Evolutionary conservation across 331 rosid genomes (phyloP).

Genomic region (Quercus tomentella): DNA sequence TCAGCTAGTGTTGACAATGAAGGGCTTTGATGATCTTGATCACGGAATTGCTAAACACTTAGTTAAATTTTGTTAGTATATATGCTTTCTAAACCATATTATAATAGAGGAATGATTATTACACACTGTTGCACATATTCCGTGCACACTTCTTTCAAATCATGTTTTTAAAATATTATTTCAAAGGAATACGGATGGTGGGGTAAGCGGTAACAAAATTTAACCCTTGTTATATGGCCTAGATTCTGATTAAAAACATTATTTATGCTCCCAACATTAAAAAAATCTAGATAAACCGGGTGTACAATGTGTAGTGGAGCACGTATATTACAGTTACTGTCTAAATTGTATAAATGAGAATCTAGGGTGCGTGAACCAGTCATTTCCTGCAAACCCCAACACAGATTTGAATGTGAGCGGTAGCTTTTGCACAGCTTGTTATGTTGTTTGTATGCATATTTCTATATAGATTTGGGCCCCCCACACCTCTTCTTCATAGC

Average conservation of each 20-base stretch:
- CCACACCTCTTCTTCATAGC: slow-evolving; percentile 31
- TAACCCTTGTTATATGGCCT: too few species aligned
- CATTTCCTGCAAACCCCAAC: slow-evolving; percentile 56
- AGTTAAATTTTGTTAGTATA: background rate
- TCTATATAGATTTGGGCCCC: slow-evolving; percentile 80
- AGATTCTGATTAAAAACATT: too few species aligned
- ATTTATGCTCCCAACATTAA: background rate
- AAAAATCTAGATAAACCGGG: slow-evolving; percentile 16
- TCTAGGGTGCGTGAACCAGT: slow-evolving; percentile 57
- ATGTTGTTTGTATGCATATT: slow-evolving; percentile 66
- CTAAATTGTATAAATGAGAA: slow-evolving; percentile 36
- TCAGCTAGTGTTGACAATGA: background rate
- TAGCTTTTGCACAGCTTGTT: slow-evolving; percentile 71
- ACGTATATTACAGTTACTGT: slow-evolving; percentile 6
- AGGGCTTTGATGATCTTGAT: background rate
- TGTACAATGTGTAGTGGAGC: slow-evolving; percentile 28
- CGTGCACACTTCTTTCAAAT: too few species aligned
- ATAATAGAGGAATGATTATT: too few species aligned
- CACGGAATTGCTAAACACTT: background rate
- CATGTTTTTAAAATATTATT: too few species aligned
- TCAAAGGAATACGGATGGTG: fast-evolving
- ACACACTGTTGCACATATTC: too few species aligned
- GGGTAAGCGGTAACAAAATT: too few species aligned
- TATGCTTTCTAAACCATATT: background rate
- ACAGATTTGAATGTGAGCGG: slow-evolving; percentile 81